These are phyloP conservation scores for Phialophora macrospora DNA, from an alignment of 2,329 filamentous ascomycete species.

Conservation along the genomic window DNA sequence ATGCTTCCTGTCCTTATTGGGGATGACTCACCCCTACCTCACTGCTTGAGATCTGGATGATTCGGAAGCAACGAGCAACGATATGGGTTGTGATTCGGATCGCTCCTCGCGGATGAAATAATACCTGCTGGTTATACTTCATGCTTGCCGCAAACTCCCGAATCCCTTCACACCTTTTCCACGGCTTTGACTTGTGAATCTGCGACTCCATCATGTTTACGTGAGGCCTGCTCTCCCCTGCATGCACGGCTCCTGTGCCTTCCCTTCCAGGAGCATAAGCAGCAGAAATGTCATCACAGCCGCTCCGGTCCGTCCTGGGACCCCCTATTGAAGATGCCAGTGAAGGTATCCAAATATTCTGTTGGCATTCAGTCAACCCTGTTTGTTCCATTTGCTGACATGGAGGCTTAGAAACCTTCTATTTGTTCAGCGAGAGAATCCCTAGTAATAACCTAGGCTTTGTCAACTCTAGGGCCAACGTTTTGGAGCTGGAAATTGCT, in stretches of 20 bases:
- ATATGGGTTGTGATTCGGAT: constrained; percentile 5
- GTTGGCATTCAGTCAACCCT: not conserved
- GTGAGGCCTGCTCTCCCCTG: not conserved
- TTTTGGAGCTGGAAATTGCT: constrained; percentile 70
- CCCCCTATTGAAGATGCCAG: constrained; percentile 49
- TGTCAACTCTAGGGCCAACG: constrained; percentile 70
- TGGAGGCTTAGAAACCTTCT: constrained; percentile 72
- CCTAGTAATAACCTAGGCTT: constrained; percentile 83
- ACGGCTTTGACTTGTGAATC: not conserved
- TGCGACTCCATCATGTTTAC: not conserved
- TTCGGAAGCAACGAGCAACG: constrained; percentile 4
- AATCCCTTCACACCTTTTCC: not conserved
- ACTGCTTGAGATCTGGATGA: not conserved
- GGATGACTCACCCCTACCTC: not conserved
- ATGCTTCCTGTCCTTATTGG: not conserved
- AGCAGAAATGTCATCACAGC: constrained; percentile 18
- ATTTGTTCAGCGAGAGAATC: constrained; percentile 78
- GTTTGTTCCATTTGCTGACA: not conserved
- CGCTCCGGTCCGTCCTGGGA: constrained; percentile 33
- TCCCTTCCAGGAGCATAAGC: not conserved
- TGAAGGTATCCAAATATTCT: constrained; percentile 57
- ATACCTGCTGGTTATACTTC: too few species aligned
- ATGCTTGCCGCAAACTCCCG: too few species aligned
- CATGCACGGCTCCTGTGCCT: not conserved
- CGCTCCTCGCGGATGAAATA: not conserved